phyloP scores from a whole-genome alignment of 306 rosid genomes.

The barrel medic (Medicago truncatula) region DNA sequence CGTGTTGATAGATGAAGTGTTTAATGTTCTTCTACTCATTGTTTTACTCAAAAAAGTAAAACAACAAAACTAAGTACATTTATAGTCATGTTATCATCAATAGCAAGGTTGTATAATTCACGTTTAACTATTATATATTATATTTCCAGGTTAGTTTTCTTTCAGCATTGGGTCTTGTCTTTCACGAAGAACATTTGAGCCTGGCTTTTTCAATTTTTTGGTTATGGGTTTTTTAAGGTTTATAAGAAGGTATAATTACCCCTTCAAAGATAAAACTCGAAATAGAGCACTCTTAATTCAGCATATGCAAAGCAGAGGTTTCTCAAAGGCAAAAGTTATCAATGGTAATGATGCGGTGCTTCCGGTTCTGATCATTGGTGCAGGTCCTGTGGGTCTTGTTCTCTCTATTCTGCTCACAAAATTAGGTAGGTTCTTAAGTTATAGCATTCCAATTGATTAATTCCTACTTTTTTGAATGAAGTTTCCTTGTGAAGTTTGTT shows the following conservation, averaged over 20 bases:
- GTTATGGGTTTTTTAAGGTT: constrained; percentile 60
- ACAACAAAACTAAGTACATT: too few relatives aligned
- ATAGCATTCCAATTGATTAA: constrained; percentile 26
- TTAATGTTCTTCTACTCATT: too few relatives aligned
- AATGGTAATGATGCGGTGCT: constrained; percentile 54
- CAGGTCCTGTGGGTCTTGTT: constrained; percentile 94
- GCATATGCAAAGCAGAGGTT: constrained; percentile 55
- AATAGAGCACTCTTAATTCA: constrained; percentile 41
- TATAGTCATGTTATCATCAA: too few relatives aligned
- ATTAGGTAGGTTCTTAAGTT: constrained; percentile 58
- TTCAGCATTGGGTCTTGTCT: constrained; percentile 18
- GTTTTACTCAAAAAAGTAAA: too few relatives aligned
- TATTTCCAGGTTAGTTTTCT: constrained; percentile 36
- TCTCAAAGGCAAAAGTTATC: constrained; percentile 53
- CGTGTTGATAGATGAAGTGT: too few relatives aligned
- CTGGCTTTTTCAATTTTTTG: constrained; percentile 38
- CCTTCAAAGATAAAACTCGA: constrained; percentile 42
- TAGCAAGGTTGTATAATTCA: too few relatives aligned
- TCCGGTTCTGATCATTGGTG: constrained; percentile 87
- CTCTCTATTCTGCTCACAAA: constrained; percentile 81
- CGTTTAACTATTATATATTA: constrained; percentile 3
- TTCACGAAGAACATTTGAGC: constrained; percentile 27
- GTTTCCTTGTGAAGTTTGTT: constrained; percentile 15
- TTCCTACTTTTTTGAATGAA: not conserved
- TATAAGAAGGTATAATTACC: constrained; percentile 51